These are phyloP conservation scores for Barnettozyma wickerhamii DNA, from an alignment of 805 yeast species.

Conservation along the genomic window DNA sequence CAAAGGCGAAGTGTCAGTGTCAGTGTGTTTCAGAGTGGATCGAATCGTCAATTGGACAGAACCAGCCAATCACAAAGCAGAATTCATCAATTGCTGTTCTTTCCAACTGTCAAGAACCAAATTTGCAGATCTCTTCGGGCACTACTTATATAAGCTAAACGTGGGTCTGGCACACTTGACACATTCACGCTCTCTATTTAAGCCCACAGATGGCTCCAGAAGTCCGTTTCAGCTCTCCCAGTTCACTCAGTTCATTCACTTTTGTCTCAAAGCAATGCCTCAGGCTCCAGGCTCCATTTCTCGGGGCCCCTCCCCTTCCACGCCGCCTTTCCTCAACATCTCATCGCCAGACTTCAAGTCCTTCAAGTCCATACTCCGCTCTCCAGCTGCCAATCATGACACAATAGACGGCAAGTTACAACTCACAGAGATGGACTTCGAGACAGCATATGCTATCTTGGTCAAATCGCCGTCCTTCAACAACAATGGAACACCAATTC, in stretches of 20 bases:
- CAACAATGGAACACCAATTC: slow-evolving; percentile 2
- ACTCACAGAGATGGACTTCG: slow-evolving; percentile 25
- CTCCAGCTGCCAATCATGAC: slow-evolving; percentile 1
- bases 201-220: not conserved
- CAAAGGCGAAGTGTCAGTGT: no score
- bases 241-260: no score
- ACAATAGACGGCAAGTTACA: slow-evolving; percentile 6
- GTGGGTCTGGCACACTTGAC: not conserved
- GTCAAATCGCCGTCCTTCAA: slow-evolving; percentile 20
- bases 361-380: slow-evolving; percentile 1
- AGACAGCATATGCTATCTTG: slow-evolving; percentile 25
- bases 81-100: no score
- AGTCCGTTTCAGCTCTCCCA: not conserved
- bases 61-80: no score
- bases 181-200: no score
- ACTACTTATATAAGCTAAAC: not conserved
- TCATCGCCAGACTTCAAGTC: slow-evolving; percentile 14
- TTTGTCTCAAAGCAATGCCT: slow-evolving; percentile 1
- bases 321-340: slow-evolving; percentile 11
- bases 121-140: not conserved
- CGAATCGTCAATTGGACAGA: no score
- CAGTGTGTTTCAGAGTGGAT: no score
- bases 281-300: slow-evolving; percentile 3
- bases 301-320: slow-evolving; percentile 11
- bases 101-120: no score